Evolutionary conservation across 1,284 basidiomycete genomes (phyloP).

Genomic region (Omphalotus olearius): DNA sequence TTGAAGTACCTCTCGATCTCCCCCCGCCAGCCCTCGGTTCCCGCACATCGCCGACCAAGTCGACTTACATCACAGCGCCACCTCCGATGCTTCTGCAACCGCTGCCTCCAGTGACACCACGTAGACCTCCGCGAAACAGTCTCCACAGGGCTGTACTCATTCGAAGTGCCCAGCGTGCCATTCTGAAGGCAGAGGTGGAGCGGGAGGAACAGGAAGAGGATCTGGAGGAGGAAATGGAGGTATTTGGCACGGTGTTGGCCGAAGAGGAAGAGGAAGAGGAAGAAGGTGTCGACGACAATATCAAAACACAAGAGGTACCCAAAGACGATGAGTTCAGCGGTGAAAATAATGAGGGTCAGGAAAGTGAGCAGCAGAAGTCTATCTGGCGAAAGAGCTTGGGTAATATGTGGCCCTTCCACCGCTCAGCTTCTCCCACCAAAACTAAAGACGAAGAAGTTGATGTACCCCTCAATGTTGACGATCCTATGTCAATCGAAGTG

Average conservation of each 20-base stretch:
- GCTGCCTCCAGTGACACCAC: conserved; percentile 15
- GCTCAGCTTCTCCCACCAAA: conserved; percentile 21
- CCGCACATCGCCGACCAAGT: conserved; percentile 15
- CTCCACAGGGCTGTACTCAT: conserved; percentile 68
- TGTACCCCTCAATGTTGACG: conserved; percentile 14
- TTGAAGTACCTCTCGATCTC: conserved; percentile 31
- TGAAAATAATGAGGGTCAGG: conserved; percentile 18
- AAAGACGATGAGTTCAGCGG: conserved; percentile 20
- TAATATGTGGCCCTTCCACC: conserved; percentile 32
- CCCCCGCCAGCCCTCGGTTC: conserved; percentile 7
- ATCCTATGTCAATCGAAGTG: conserved; percentile 5
- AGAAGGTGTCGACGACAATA: conserved; percentile 27
- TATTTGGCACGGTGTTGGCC: conserved; percentile 24
- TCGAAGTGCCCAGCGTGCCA: conserved; percentile 59
- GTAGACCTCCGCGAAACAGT: conserved; percentile 35
- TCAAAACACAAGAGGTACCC: conserved; percentile 13
- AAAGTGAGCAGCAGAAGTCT: conserved; percentile 9
- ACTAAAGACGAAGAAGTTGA: conserved; percentile 17
- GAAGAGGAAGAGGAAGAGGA: conserved; percentile 37
- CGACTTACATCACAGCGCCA: conserved; percentile 4
- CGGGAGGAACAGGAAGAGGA: conserved; percentile 39
- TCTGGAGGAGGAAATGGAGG: conserved; percentile 36
- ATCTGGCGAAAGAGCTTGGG: conserved; percentile 32
- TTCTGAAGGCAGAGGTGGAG: conserved; percentile 34
- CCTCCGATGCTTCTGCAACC: conserved; percentile 17